Evolutionary conservation across 78 protist genomes (phyloP), one percentile per base, ranked within the genome.

Genomic region (Dictyostelium intermedium): DNA sequence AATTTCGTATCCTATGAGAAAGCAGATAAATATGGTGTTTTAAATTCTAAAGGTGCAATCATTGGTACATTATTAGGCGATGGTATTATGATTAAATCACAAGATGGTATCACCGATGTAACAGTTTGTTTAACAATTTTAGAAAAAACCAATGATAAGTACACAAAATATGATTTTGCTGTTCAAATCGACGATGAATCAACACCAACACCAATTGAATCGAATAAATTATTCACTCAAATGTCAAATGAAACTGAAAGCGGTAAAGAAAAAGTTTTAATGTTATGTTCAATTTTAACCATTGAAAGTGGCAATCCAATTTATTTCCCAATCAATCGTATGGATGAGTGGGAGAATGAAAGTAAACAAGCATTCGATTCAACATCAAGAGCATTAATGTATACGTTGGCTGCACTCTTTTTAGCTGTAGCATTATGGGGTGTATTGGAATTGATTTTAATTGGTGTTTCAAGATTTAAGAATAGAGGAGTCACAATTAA

Each of bases 1-100:
- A 66, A 37, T 32, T 83, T 83, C 41, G 91, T 83, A 47, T 47
- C 73, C 11, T 83, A 83, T 83, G 18, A 27, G 25, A 83, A 83
- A 56, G 50, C 91, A 1, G 80, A 61, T 37, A 30, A 18, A 18
- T 83, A 39, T 66, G 91, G 80, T n/a, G 39, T 83, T 14, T 18
- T 5, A 10, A 83, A 83, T 23, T 1, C 1, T 14, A 61, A 83
- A 2, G 79, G 32, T 23, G 80, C 76, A 10, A 25, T 83, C 66
- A 66, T 83, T 43, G 91, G 91, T 27, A 83, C 72, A 20, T 14
- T 83, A 20, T 16, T 83, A n/a, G 30, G 63, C 10, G 91, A 83
- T 41, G 91, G 91, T 39, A 69, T 83, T 7, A 83, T 34, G 35
- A 56, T 83, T 41, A 23, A n/a, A 60, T 66, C 91, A 35, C 76